A percentile compares a stretch with the other conserved stretches of the same genome.
phyloP scores from a whole-genome alignment of 73 alveolate genomes.

The Stentor coeruleus region DNA sequence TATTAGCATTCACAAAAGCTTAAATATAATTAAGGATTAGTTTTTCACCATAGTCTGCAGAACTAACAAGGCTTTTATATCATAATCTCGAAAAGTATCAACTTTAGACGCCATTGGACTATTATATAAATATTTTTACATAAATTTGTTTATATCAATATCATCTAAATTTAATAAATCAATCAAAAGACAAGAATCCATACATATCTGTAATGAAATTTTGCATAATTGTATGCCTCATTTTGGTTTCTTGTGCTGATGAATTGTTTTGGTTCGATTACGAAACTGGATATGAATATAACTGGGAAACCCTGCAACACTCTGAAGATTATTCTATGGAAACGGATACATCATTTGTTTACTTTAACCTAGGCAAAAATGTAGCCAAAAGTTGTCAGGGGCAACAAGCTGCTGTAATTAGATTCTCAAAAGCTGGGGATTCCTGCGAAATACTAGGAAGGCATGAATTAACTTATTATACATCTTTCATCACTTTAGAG shows the following conservation, averaged over 20 bases:
- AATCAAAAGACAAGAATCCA: no score
- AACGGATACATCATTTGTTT: not conserved
- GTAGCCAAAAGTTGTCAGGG: not conserved
- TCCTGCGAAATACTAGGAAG: slow-evolving; percentile 1
- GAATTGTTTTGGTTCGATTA: not conserved
- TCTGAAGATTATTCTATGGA: not conserved
- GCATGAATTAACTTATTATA: not conserved
- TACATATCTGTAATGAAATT: not conserved
- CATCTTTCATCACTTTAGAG: not conserved
- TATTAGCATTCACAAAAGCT: no score
- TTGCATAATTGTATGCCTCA: not conserved
- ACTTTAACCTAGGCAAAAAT: not conserved
- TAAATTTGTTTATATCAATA: no score
- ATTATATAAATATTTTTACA: no score
- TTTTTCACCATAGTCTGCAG: no score
- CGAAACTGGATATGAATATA: not conserved
- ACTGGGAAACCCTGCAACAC: not conserved
- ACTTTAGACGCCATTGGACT: no score
- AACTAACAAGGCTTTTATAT: no score
- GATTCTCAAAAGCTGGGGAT: not conserved
- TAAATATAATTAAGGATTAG: no score
- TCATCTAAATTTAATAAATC: no score
- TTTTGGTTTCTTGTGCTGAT: not conserved
- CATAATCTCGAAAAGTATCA: no score
- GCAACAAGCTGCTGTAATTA: slow-evolving; percentile 3